Base-by-base conservation (phyloP, 129 eudicot species). In the Tagetes erecta region DNA sequence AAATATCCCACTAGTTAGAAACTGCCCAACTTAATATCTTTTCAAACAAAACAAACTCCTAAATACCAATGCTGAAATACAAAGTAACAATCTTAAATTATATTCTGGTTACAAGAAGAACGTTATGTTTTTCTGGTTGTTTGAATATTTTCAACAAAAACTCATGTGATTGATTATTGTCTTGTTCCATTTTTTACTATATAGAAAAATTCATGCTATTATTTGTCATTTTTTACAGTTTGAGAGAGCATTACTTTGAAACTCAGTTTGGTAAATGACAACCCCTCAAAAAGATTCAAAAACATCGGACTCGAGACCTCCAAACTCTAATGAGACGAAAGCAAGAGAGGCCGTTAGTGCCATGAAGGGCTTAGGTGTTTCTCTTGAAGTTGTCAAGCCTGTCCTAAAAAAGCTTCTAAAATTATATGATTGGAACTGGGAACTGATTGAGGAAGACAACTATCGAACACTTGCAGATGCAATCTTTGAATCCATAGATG, bases 381-480 rank as follows among this genome's bases (percentile, higher is more conserved):
- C 69, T 68, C 27, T 20, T 39, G 85, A 74, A 56, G 83, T 67
- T 14, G 92, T 84, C 11, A 84, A 69, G 76, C 98, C 92, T 31
- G 92, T 86, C 37, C 86, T 92, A 5, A 78, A 81, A 52, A 55
- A 76, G 3, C 92, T 92, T 59, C 40, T 76, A 42, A 75, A 70
- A 47, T 41, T 92, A 62, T 92, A 82, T 55, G 71, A 51, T 30
- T 55, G 57, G 30, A 83, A 81, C 0, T 92, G 96, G 98, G 87
- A 81, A 1, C 81, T 84, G 30, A 92, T 92, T 3, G 95, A 92
- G 67, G 95, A 82, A 45, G 92, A 89, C 5, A 92, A 92, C 9
- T 92, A 82, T 60, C 87, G 85, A 13, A 69, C 84, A 6, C 98
- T 92, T 72, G 96, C 76, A 44, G 95, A 89, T 83, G 86, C 92